Percentiles rank a stretch among this genome's conserved stretches.
phyloP scores from a whole-genome alignment of 2,329 filamentous ascomycete species.

The Trichoderma citrinoviride region DNA sequence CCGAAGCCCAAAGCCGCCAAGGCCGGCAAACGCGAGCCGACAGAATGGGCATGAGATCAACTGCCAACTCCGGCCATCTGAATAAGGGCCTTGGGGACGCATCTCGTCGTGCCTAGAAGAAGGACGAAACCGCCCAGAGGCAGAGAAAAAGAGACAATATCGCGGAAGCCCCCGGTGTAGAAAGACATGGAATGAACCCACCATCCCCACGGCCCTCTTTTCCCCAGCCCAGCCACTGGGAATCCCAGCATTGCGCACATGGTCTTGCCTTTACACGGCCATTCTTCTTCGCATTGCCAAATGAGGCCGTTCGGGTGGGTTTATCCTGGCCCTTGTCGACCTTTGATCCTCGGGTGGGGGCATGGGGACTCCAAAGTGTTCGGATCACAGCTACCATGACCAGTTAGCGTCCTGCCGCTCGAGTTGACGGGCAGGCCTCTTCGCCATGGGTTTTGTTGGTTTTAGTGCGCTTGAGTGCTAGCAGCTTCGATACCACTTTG shows the following conservation, averaged over 20 bases:
- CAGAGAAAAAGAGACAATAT: background rate
- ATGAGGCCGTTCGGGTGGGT: slow-evolving; percentile 1
- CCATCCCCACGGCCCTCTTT: slow-evolving; percentile 7
- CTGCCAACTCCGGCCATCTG: slow-evolving; percentile 11
- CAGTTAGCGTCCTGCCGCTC: background rate
- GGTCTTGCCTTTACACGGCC: background rate
- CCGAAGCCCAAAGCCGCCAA: slow-evolving; percentile 7
- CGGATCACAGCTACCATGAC: slow-evolving; percentile 1
- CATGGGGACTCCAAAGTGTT: background rate
- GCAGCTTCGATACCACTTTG: slow-evolving; percentile 1
- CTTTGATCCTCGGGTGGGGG: slow-evolving; percentile 5
- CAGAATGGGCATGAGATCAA: slow-evolving; percentile 16
- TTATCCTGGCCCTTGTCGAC: background rate
- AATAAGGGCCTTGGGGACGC: background rate
- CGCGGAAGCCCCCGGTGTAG: background rate
- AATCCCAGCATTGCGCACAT: slow-evolving; percentile 16
- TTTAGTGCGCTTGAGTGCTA: background rate
- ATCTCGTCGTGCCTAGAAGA: background rate
- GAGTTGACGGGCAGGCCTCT: background rate
- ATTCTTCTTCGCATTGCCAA: slow-evolving; percentile 2
- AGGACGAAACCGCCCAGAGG: background rate
- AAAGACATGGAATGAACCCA: background rate
- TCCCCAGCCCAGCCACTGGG: slow-evolving; percentile 18
- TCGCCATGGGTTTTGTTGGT: background rate
- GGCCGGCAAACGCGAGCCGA: background rate